Percentiles rank a stretch among this genome's conserved stretches.
These are phyloP conservation scores for Cyclotella distinguenda DNA, from an alignment of 108 stramenopile genomes.

Conservation along the genomic window DNA sequence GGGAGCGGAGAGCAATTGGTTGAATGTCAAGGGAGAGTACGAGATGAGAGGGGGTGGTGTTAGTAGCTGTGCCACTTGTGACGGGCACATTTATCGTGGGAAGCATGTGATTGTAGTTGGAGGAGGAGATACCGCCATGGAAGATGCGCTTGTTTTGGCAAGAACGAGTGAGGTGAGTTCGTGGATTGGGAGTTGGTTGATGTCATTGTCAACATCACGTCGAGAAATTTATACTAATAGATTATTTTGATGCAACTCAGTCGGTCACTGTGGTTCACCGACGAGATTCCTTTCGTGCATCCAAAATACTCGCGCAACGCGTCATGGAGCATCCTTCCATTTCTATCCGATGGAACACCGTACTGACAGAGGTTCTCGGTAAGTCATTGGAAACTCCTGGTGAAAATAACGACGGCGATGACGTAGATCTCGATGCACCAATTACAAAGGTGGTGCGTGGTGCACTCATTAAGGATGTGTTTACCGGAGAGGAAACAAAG, in stretches of 20 bases:
- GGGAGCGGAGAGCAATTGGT: constrained; percentile 93
- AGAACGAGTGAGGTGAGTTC: constrained; percentile 59
- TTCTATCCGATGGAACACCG: constrained; percentile 81
- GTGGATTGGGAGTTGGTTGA: no score
- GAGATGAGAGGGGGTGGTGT: constrained; percentile 91
- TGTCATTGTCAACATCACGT: no score
- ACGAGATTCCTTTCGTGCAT: constrained; percentile 88
- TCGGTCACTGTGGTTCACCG: constrained; percentile 91
- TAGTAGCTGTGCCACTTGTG: constrained; percentile 94
- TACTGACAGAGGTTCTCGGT: constrained; percentile 72
- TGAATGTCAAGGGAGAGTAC: constrained; percentile 84
- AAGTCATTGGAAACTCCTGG: constrained; percentile 35
- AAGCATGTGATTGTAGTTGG: constrained; percentile 91
- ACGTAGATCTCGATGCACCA: constrained; percentile 66
- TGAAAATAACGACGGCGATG: constrained; percentile 35
- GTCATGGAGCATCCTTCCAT: constrained; percentile 85
- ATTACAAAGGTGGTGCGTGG: constrained; percentile 64
- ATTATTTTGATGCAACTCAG: no score
- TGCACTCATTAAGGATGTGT: constrained; percentile 65
- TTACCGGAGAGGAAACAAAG: constrained; percentile 55
- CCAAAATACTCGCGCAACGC: constrained; percentile 85
- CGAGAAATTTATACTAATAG: no score
- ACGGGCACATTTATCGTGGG: constrained; percentile 84
- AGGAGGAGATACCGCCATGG: constrained; percentile 96
- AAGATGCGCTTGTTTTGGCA: constrained; percentile 93